Conservation (phyloP, 2,329 filamentous ascomycete species). For the Hypoxylon sp. region DNA sequence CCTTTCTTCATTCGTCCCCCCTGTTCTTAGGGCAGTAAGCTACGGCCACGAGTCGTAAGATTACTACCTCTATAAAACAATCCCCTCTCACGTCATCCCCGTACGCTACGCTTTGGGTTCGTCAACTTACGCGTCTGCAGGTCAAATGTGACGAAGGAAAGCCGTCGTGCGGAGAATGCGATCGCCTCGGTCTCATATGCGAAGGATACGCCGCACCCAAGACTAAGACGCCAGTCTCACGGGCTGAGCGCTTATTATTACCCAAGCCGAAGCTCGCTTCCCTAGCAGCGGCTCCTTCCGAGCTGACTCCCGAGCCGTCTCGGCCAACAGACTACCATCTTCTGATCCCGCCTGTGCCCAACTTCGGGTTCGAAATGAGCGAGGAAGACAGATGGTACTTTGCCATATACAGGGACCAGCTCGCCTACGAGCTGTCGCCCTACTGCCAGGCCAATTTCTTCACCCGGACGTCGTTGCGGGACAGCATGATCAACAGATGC, state of each 20-base stretch:
- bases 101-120: background rate
- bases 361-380: constrained; percentile 32
- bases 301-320: constrained; percentile 6
- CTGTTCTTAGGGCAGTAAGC: background rate
- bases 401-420: constrained; percentile 36
- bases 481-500: constrained; percentile 36
- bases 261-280: constrained; percentile 31
- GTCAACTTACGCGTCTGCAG: constrained; percentile 20
- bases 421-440: constrained; percentile 38
- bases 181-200: constrained; percentile 43
- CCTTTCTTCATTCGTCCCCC: background rate
- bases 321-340: constrained; percentile 9
- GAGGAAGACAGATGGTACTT: constrained; percentile 41
- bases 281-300: constrained; percentile 2
- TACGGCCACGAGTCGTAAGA: background rate
- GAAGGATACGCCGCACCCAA: constrained; percentile 44
- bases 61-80: background rate
- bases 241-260: constrained; percentile 31
- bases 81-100: background rate
- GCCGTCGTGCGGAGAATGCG: constrained; percentile 43
- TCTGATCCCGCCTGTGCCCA: constrained; percentile 18
- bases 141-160: constrained; percentile 45
- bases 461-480: constrained; percentile 37
- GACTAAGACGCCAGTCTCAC: constrained; percentile 12
- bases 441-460: constrained; percentile 38